phyloP scores from a whole-genome alignment of 345 rosid genomes.

The Euphorbia tirucalli region DNA sequence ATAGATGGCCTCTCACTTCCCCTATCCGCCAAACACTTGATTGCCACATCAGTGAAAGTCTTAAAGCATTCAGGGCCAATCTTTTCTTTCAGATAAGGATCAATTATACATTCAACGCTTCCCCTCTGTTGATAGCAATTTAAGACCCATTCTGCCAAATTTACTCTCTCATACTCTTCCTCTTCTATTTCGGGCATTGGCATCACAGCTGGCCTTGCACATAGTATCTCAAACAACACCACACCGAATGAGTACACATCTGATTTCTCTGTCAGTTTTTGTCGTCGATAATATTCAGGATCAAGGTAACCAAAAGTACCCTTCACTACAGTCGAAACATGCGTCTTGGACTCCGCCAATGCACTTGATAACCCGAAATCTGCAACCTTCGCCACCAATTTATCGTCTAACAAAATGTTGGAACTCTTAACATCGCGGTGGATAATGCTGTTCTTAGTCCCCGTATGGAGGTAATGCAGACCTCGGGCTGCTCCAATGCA shows the following conservation, averaged over 20 bases:
- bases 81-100: conserved; percentile 28
- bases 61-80: conserved; percentile 23
- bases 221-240: conserved; percentile 31
- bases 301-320: conserved; percentile 10
- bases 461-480: conserved; percentile 2
- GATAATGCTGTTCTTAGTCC: neutral
- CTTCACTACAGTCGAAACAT: conserved; percentile 1
- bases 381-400: conserved; percentile 6
- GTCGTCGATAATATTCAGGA: conserved; percentile 6
- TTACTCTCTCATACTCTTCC: conserved; percentile 18
- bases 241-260: conserved; percentile 36
- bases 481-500: conserved; percentile 11
- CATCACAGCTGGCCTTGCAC: conserved; percentile 31
- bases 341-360: neutral
- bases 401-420: conserved; percentile 4
- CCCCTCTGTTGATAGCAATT: conserved; percentile 24
- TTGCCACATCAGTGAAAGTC: conserved; percentile 10
- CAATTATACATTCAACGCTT: conserved; percentile 20
- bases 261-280: conserved; percentile 15
- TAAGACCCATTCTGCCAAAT: conserved; percentile 31
- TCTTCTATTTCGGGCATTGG: neutral
- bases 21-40: conserved; percentile 15
- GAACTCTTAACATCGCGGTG: conserved; percentile 3
- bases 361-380: conserved; percentile 8
- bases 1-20: conserved; percentile 16